Base-by-base conservation (phyloP, 2,329 filamentous ascomycete genomes). In the Hypoxylon sp. region DNA sequence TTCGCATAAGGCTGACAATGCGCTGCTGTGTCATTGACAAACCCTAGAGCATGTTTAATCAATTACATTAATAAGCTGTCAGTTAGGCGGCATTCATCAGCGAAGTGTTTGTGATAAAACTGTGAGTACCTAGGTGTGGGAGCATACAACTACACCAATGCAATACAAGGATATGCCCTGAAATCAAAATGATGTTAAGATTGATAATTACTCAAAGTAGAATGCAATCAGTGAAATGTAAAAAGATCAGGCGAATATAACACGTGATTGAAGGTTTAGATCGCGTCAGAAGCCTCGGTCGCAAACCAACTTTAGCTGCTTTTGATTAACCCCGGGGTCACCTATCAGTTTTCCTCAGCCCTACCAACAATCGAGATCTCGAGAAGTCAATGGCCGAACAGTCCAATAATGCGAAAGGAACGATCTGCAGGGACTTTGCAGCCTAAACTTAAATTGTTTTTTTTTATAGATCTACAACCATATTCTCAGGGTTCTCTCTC, bases 321-420 rank as follows among this genome's bases (percentile, higher is more conserved):
- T n/a, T n/a, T n/a, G n/a, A n/a, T n/a, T n/a, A n/a, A n/a, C n/a
- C n/a, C n/a, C n/a, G n/a, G n/a, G n/a, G n/a, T n/a, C n/a, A n/a
- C n/a, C 27, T 42, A 27, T 41, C 23, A 26, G 20, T 16, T 38
- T 41, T 15, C 36, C 37, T 57, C 53, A 57, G 53, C 53, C 53
- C 53, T 57, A 57, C 40, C 37, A 20, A 36, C 45, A 31, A 52
- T 53, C 53, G 53, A 57, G 44, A 57, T 57, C 49, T 50, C 13
- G 16, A 51, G 11, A 29, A 36, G 40, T 42, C 30, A 49, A 56
- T n/a, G 21, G 21, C 5, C 21, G 9, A 25, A 25, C 49, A 42
- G 26, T n/a, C 48, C 49, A 48, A 21, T 36, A 20, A 43, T 42
- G 37, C 11, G 26, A 20, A 44, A 54, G 45, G 43, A 37, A 51